Percentiles rank a stretch among this genome's conserved stretches.
Evolutionary conservation across 2,329 filamentous ascomycete species (phyloP).

Genomic region (Colletotrichum nymphaeae): DNA sequence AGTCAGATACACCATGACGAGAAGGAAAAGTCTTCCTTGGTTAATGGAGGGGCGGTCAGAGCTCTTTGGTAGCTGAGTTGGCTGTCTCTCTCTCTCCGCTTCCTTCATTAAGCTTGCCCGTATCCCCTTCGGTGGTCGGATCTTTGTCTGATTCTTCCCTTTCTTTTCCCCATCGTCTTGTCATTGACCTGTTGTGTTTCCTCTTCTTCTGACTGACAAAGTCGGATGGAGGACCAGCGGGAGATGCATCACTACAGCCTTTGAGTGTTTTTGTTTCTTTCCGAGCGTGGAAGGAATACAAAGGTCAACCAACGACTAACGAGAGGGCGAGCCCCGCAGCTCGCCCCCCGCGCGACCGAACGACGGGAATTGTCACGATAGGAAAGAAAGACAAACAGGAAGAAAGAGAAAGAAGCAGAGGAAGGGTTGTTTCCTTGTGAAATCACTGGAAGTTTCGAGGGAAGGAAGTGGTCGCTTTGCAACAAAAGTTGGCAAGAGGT

Average conservation of each 20-base stretch:
- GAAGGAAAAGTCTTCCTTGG: constrained; percentile 19
- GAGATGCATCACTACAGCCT: constrained; percentile 6
- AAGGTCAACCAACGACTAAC: background rate
- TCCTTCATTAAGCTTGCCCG: constrained; percentile 13
- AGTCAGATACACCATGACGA: constrained; percentile 12
- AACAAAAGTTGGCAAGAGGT: background rate
- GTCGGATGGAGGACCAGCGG: constrained; percentile 4
- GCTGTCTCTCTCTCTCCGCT: background rate
- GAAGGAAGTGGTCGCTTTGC: background rate
- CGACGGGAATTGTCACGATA: background rate
- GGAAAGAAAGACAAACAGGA: background rate
- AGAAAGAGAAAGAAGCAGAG: background rate
- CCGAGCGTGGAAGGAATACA: constrained; percentile 1
- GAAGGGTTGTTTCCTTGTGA: background rate
- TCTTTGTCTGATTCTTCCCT: background rate
- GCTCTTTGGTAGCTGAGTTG: background rate
- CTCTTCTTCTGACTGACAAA: constrained; percentile 1
- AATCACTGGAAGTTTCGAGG: background rate
- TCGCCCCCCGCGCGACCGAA: background rate
- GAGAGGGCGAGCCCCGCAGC: background rate
- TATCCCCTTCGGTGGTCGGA: background rate
- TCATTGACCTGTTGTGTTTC: background rate
- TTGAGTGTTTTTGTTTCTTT: constrained; percentile 5
- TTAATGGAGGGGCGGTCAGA: constrained; percentile 33
- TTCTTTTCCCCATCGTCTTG: background rate